phyloP scores from a whole-genome alignment of 2,329 filamentous ascomycete genomes.

The Chalara sp. region DNA sequence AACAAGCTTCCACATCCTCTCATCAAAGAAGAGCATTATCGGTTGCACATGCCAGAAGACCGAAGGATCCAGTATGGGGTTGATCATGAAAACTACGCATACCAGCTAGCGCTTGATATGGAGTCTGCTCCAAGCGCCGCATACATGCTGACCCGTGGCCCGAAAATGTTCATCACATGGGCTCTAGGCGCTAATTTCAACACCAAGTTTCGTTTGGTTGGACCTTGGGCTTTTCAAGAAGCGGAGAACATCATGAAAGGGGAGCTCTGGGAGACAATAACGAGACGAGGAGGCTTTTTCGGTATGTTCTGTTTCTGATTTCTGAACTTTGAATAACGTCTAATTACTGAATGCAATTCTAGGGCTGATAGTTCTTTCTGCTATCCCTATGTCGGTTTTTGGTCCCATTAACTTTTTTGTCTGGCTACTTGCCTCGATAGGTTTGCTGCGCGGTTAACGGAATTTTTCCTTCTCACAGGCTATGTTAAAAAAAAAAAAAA shows the following conservation, averaged over 20 bases:
- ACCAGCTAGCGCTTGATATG: conserved; percentile 42
- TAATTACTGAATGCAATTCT: no score
- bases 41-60: neutral
- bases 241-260: conserved; percentile 6
- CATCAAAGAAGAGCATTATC: no score
- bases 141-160: conserved; percentile 26
- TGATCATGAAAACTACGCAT: conserved; percentile 13
- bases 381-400: no score
- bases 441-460: no score
- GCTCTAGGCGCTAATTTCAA: conserved; percentile 43
- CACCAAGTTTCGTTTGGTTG: conserved; percentile 37
- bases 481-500: no score
- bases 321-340: no score
- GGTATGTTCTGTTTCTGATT: neutral
- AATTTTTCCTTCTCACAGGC: no score
- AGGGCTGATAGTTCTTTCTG: no score
- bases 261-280: conserved; percentile 7
- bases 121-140: conserved; percentile 33
- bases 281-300: neutral
- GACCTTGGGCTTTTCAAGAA: conserved; percentile 7
- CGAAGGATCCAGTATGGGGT: neutral
- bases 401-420: no score
- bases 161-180: conserved; percentile 33
- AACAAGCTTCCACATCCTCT: neutral
- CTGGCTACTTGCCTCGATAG: no score